A percentile compares a stretch with the other conserved stretches of the same genome.
Conservation (phyloP, 2,329 filamentous ascomycete species). For the Neofusicoccum laricinum region DNA sequence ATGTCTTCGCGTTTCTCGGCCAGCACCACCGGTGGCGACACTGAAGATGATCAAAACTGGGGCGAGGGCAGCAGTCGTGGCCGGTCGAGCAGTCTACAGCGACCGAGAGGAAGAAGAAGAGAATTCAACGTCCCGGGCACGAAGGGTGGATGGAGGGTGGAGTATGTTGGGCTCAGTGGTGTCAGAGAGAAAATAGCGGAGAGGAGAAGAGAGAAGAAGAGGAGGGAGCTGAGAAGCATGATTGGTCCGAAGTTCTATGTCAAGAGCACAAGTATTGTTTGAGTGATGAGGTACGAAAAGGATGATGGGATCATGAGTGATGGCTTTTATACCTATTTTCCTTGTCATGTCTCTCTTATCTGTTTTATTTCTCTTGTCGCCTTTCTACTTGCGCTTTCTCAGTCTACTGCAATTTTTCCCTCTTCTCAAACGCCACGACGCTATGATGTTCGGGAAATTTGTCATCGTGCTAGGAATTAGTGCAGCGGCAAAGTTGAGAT, state of each 20-base stretch:
- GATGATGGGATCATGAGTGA: constrained; percentile 10
- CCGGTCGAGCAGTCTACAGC: constrained; percentile 6
- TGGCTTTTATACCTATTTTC: neutral
- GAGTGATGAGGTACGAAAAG: neutral
- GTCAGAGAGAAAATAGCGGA: constrained; percentile 49
- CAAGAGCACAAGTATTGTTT: constrained; percentile 9
- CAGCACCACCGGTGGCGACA: neutral
- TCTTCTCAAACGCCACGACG: neutral
- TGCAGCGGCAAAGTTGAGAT: neutral
- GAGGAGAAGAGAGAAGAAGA: constrained; percentile 49
- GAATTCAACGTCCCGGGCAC: constrained; percentile 19
- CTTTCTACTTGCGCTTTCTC: neutral
- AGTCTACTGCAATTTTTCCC: neutral
- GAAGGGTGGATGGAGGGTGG: constrained; percentile 37
- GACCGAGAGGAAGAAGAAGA: neutral
- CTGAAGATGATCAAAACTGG: neutral
- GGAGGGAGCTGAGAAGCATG: constrained; percentile 52
- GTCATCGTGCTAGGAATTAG: neutral
- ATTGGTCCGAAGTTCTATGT: constrained; percentile 35
- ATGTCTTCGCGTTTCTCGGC: constrained; percentile 2
- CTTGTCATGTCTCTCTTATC: neutral
- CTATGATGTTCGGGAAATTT: neutral
- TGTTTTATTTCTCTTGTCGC: neutral
- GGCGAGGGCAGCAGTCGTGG: constrained; percentile 16
- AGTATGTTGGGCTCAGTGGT: constrained; percentile 50